phyloP scores from a whole-genome alignment of 441 rosid genomes.

The Aquilaria agallochum region DNA sequence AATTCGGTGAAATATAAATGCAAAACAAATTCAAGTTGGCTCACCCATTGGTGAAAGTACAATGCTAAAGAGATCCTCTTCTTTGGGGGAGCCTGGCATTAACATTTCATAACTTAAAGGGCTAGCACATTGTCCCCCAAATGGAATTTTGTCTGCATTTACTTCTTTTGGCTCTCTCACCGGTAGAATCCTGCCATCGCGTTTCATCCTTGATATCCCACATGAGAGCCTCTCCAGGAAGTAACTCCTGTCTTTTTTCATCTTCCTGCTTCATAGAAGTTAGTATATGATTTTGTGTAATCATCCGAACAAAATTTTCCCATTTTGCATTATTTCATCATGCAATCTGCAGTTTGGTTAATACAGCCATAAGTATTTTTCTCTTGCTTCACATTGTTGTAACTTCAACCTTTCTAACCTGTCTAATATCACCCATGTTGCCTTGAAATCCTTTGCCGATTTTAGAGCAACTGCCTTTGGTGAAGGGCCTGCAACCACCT shows the following conservation, averaged over 20 bases:
- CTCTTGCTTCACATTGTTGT: background rate
- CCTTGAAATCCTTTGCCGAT: constrained; percentile 24
- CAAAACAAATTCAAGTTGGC: background rate
- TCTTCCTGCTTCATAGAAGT: constrained; percentile 25
- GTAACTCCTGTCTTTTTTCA: constrained; percentile 40
- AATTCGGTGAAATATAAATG: background rate
- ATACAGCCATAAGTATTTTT: constrained; percentile 1
- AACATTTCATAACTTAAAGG: constrained; percentile 23
- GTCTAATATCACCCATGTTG: constrained; percentile 49
- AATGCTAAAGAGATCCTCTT: constrained; percentile 34
- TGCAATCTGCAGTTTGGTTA: background rate
- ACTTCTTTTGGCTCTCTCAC: constrained; percentile 28
- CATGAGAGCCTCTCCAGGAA: constrained; percentile 38
- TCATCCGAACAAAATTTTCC: background rate
- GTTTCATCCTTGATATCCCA: constrained; percentile 42
- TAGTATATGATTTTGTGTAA: background rate
- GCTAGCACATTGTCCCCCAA: background rate
- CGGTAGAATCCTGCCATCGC: constrained; percentile 24
- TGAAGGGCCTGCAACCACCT: constrained; percentile 33
- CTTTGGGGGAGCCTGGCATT: constrained; percentile 32
- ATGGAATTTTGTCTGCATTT: background rate
- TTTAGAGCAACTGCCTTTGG: constrained; percentile 29
- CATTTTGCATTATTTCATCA: background rate
- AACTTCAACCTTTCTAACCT: constrained; percentile 23
- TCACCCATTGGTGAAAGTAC: constrained; percentile 20